These are phyloP conservation scores for Stachybotrys echinatus DNA, from an alignment of 2,329 filamentous ascomycete species.

Conservation along the genomic window DNA sequence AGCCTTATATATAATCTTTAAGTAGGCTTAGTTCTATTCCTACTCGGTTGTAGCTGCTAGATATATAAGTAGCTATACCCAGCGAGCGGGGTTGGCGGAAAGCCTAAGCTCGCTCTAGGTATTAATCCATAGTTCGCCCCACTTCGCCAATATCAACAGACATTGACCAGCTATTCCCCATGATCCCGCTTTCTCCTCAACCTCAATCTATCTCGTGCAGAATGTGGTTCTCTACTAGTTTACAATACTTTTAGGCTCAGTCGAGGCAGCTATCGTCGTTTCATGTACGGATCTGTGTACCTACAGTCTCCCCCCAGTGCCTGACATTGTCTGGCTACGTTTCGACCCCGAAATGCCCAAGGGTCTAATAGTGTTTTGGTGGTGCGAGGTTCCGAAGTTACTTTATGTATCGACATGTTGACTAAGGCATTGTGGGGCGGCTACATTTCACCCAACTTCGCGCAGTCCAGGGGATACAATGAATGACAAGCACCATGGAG, in stretches of 20 bases:
- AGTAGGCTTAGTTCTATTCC: neutral
- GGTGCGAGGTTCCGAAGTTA: too few relatives aligned
- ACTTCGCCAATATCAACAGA: neutral
- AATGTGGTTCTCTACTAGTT: neutral
- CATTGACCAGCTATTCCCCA: neutral
- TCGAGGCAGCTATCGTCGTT: neutral
- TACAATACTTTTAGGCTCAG: neutral
- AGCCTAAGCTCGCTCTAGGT: neutral
- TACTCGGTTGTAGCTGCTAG: neutral
- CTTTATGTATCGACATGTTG: too few relatives aligned
- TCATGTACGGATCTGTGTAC: neutral
- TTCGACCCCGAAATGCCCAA: neutral
- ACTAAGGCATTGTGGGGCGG: too few relatives aligned
- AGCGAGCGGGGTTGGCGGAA: neutral
- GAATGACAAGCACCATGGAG: too few relatives aligned
- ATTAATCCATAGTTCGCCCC: neutral
- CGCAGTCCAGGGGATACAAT: too few relatives aligned
- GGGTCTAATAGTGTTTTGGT: too few relatives aligned
- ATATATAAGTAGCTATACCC: neutral
- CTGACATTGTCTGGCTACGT: neutral
- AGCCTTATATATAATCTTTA: too few relatives aligned
- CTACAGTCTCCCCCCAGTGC: neutral
- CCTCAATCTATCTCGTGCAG: neutral
- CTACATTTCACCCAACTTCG: too few relatives aligned
- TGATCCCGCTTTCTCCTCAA: neutral